phyloP scores from a whole-genome alignment of 1,139 yeast genomes.

The Nakaseomyces sp. region DNA sequence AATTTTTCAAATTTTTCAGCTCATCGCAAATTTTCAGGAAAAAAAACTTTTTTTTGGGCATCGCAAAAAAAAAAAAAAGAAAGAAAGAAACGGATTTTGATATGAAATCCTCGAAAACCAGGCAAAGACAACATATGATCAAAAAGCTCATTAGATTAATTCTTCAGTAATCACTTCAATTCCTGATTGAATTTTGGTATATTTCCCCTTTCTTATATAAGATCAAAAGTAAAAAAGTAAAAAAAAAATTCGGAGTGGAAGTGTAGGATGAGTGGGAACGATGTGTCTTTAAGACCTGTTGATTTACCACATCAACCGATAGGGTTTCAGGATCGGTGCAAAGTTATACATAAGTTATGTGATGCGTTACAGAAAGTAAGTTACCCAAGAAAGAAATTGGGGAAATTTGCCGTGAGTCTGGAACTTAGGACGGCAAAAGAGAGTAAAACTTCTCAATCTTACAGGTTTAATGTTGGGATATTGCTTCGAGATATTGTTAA shows the following conservation, averaged over 20 bases:
- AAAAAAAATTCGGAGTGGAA: no score
- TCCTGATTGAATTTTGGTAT: no score
- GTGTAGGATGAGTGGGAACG: not conserved
- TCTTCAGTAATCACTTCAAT: no score
- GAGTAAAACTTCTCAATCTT: constrained; percentile 25
- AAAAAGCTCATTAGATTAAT: no score
- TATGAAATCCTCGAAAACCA: no score
- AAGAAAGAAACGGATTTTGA: no score
- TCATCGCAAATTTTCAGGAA: constrained; percentile 2
- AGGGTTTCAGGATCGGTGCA: constrained; percentile 28
- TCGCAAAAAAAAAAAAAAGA: not conserved
- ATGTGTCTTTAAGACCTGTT: constrained; percentile 20
- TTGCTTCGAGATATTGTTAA: constrained; percentile 26
- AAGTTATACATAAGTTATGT: constrained; percentile 23
- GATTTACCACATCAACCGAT: constrained; percentile 27
- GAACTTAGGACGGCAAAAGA: constrained; percentile 25
- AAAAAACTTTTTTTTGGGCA: not conserved
- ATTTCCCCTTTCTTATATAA: no score
- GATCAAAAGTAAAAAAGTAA: not conserved
- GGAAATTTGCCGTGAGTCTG: constrained; percentile 22
- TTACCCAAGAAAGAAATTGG: constrained; percentile 12
- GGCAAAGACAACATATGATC: no score
- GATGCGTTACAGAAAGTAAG: constrained; percentile 19
- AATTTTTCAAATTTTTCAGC: constrained; percentile 7
- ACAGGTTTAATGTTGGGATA: constrained; percentile 27